phyloP scores from a whole-genome alignment of 768 basidiomycete species.

The Tylopilus balloui region DNA sequence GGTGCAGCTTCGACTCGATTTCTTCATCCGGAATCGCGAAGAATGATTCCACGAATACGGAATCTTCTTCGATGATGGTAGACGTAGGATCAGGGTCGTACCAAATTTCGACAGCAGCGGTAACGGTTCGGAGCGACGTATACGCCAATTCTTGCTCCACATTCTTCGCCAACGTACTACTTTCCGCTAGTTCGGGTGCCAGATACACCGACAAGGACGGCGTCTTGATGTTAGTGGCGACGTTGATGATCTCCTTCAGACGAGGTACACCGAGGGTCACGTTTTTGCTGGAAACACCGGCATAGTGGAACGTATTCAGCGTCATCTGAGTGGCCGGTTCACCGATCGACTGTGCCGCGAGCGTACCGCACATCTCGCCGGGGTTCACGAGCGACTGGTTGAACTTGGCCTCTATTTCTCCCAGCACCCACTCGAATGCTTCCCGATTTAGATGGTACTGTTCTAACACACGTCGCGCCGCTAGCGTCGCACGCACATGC shows the following conservation, averaged over 20 bases:
- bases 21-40: constrained; percentile 99
- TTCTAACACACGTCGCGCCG: constrained; percentile 82
- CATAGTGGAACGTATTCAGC: constrained; percentile 99
- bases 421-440: constrained; percentile 95
- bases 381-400: constrained; percentile 89
- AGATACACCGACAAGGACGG: constrained; percentile 94
- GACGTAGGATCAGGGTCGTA: constrained; percentile 91
- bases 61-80: constrained; percentile 95
- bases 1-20: constrained; percentile 82
- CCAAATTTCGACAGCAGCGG: constrained; percentile 94
- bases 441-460: constrained; percentile 83
- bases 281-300: constrained; percentile 99
- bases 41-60: constrained; percentile 95
- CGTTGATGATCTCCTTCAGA: constrained; percentile 98
- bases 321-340: constrained; percentile 99
- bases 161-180: constrained; percentile 67
- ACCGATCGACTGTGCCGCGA: constrained; percentile 97
- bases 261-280: constrained; percentile 99
- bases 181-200: constrained; percentile 60
- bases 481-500: constrained; percentile 87
- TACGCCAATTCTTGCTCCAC: constrained; percentile 92
- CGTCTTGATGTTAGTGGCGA: constrained; percentile 97
- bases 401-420: constrained; percentile 95
- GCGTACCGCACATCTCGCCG: constrained; percentile 98
- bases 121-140: constrained; percentile 91